Conservation (phyloP, 2,329 filamentous ascomycete species). For the Exophiala calicioides region DNA sequence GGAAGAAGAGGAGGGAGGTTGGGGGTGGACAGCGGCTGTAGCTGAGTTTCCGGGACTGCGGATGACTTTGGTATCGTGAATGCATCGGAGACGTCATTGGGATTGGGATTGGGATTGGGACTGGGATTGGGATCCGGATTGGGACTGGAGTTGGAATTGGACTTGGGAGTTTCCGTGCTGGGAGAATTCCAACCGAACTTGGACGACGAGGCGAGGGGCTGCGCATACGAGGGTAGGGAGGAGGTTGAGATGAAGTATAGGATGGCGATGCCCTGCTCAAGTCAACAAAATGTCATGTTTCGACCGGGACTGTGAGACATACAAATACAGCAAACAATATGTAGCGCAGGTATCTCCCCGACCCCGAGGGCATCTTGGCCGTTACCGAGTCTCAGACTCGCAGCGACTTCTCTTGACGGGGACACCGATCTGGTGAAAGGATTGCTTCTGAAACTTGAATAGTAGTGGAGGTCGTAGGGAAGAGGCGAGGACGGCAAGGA, state of each 20-base stretch:
- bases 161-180: slow-evolving; percentile 3
- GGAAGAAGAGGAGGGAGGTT: slow-evolving; percentile 10
- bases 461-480: slow-evolving; percentile 3
- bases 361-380: slow-evolving; percentile 38
- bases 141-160: slow-evolving; percentile 4
- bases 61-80: slow-evolving; percentile 18
- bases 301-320: slow-evolving; percentile 43
- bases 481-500: background rate
- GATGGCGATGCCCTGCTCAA: slow-evolving; percentile 61
- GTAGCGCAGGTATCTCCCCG: slow-evolving; percentile 55
- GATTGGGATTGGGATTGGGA: background rate
- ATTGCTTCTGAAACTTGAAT: background rate
- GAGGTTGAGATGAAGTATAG: slow-evolving; percentile 80
- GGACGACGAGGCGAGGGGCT: slow-evolving; percentile 28
- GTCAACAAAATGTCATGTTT: slow-evolving; percentile 25
- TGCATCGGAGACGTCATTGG: slow-evolving; percentile 6
- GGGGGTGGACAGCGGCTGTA: slow-evolving; percentile 32
- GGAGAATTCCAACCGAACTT: slow-evolving; percentile 24
- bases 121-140: background rate
- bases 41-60: slow-evolving; percentile 22
- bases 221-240: slow-evolving; percentile 42
- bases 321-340: slow-evolving; percentile 83
- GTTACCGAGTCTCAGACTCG: background rate
- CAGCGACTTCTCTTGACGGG: too few species aligned
- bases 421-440: background rate